phyloP scores from a whole-genome alignment of 345 rosid genomes.

The Citrus maxima region DNA sequence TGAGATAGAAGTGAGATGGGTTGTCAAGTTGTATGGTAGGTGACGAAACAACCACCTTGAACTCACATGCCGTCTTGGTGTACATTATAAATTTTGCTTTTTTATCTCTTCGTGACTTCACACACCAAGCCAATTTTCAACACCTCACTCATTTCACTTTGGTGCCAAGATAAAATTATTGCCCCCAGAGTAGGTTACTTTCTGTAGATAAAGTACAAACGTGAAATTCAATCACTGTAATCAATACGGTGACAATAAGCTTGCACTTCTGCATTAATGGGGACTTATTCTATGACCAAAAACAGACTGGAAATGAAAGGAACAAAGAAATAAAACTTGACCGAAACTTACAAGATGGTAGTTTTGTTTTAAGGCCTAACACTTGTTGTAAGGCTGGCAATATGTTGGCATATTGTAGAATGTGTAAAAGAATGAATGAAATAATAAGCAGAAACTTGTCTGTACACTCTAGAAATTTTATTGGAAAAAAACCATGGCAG shows the following conservation, averaged over 20 bases:
- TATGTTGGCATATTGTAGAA: conserved; percentile 18
- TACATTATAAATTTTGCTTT: conserved; percentile 25
- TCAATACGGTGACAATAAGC: background rate
- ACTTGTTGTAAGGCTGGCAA: background rate
- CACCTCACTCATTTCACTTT: conserved; percentile 43
- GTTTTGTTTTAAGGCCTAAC: background rate
- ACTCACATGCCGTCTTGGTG: conserved; percentile 46
- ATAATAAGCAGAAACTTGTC: conserved; percentile 15
- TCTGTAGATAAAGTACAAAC: conserved; percentile 3
- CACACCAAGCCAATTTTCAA: conserved; percentile 28
- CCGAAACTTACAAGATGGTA: background rate
- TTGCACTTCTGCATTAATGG: conserved; percentile 5
- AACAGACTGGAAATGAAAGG: background rate
- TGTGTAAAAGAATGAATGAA: conserved; percentile 47
- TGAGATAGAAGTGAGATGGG: conserved; percentile 32
- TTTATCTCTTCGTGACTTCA: conserved; percentile 29
- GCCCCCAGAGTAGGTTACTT: background rate
- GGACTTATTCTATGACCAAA: conserved; percentile 4
- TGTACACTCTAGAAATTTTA: conserved; percentile 30
- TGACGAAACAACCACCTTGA: conserved; percentile 56
- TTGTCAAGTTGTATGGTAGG: conserved; percentile 48
- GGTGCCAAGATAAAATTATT: conserved; percentile 33
- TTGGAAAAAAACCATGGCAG: conserved; percentile 10
- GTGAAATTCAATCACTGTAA: conserved; percentile 14
- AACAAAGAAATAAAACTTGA: conserved; percentile 1